Percentiles rank a stretch among this genome's conserved stretches.
Conservation (phyloP, 1,284 basidiomycete species). For the Ganoderma lucidum region DNA sequence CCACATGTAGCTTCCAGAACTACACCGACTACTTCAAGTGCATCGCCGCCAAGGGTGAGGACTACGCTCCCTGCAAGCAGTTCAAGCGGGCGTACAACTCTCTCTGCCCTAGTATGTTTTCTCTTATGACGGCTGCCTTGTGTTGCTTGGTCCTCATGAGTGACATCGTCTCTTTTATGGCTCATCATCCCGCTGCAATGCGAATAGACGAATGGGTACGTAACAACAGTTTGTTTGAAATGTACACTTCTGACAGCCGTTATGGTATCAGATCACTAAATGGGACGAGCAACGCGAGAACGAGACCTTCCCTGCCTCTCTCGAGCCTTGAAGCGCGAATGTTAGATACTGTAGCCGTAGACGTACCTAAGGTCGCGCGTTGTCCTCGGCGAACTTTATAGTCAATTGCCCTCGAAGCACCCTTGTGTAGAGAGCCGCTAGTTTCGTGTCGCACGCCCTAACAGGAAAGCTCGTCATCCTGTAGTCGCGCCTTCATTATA, state of each 20-base stretch:
- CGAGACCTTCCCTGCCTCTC: slow-evolving; percentile 90
- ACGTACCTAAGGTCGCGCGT: slow-evolving; percentile 12
- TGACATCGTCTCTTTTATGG: background rate
- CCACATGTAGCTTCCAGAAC: slow-evolving; percentile 82
- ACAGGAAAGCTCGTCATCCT: background rate
- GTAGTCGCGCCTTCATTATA: background rate
- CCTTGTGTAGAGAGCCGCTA: background rate
- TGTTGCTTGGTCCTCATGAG: slow-evolving; percentile 16
- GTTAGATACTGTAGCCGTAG: slow-evolving; percentile 13
- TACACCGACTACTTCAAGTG: slow-evolving; percentile 99
- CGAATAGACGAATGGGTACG: slow-evolving; percentile 64
- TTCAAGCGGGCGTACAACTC: slow-evolving; percentile 98
- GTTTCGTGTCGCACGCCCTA: background rate
- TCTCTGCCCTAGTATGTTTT: slow-evolving; percentile 94
- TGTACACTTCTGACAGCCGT: slow-evolving; percentile 17
- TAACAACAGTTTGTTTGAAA: slow-evolving; percentile 12
- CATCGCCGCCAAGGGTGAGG: slow-evolving; percentile 96
- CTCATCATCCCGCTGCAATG: background rate
- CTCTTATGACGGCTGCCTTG: slow-evolving; percentile 8
- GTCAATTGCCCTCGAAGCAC: background rate
- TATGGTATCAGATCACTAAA: slow-evolving; percentile 67
- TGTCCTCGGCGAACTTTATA: background rate
- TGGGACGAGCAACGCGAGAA: slow-evolving; percentile 95
- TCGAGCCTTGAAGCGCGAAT: slow-evolving; percentile 71
- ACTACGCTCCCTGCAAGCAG: slow-evolving; percentile 98